Percentiles rank a stretch among this genome's conserved stretches.
Conservation (phyloP, 148 eudicot species). For the Linanthus parryae region DNA sequence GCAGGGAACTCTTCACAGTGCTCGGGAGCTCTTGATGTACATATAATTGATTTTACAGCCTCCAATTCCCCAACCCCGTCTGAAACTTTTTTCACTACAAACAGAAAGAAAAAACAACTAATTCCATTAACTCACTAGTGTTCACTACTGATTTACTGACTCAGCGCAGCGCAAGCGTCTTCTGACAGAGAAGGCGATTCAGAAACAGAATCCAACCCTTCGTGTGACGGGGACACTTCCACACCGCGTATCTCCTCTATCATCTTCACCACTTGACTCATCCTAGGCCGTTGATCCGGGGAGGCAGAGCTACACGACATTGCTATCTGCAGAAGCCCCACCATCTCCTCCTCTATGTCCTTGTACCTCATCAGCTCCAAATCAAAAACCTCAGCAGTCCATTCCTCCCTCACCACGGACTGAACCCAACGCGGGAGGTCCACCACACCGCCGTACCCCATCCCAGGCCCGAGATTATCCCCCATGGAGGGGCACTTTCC, state of each 20-base stretch:
- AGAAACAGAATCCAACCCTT: slow-evolving; percentile 35
- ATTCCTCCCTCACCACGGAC: slow-evolving; percentile 91
- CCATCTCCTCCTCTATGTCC: slow-evolving; percentile 97
- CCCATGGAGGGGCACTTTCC: slow-evolving; percentile 72
- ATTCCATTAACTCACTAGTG: too few species aligned
- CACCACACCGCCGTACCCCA: slow-evolving; percentile 51
- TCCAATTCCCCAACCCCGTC: too few species aligned
- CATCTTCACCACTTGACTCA: slow-evolving; percentile 64
- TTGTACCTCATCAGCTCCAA: slow-evolving; percentile 93
- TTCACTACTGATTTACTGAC: too few species aligned
- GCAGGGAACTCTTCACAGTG: too few species aligned
- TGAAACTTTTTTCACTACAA: too few species aligned
- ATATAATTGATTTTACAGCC: too few species aligned
- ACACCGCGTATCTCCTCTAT: slow-evolving; percentile 69
- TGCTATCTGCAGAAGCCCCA: slow-evolving; percentile 76
- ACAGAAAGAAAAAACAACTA: too few species aligned
- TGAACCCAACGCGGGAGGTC: slow-evolving; percentile 94
- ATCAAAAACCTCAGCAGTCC: slow-evolving; percentile 98
- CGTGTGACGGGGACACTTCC: slow-evolving; percentile 62
- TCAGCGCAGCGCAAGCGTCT: slow-evolving; percentile 35
- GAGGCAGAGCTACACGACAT: slow-evolving; percentile 59
- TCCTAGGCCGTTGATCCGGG: slow-evolving; percentile 75
- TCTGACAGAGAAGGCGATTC: slow-evolving; percentile 59
- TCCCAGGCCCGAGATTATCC: slow-evolving; percentile 46
- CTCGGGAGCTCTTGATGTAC: too few species aligned